Base-by-base conservation (phyloP, 331 rosid species). In the Cucumis variabilis region DNA sequence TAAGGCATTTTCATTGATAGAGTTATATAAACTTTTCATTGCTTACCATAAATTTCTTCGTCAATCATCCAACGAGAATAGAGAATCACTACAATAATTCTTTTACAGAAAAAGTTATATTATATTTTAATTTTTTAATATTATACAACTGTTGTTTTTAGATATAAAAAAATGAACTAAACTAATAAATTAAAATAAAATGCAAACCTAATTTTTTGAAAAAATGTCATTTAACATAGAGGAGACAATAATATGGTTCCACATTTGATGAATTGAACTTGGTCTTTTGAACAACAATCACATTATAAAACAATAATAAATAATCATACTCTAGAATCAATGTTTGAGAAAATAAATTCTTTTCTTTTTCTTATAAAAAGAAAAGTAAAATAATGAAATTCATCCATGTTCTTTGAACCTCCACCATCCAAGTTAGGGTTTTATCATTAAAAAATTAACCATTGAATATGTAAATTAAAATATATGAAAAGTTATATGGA, bases 341-440 rank as follows among this genome's bases (percentile, higher is more conserved):
- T 69, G 75, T 69, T 69, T 69, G 75, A 28, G 9, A 71, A 71
- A 71, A 17, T 3, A 7, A 77, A 7, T 1, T 44, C 2, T 12
- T 46, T 75, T 6, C 6, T 65, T 58, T 16, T 55, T 55, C 5
- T 55, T 4, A 14, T 10, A 9, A 19, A 41, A 41, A 20, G 2
- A 21, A 74, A 72, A 46, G 4, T 12, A 44, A 46, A 76, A 76
- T 46, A n/a, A 6, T 46, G 33, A n/a, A 33, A 77, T 27, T 1
- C 27, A 79, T 79, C 66, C 84, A 79, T 27, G 25, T 79, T 53
- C 84, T 79, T 11, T 79, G 48, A 79, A 79, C 46, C 84, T 27
- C n/a, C 25, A 79, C 41, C 84, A 23, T 24, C 66, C 65, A n/a
- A 48, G 65, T 50, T 50, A 78, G 84, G 67, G 68, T 27, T 27